Evolutionary conservation across 2,329 filamentous ascomycete genomes (phyloP).

Genomic region (Bipolaris victoriae): DNA sequence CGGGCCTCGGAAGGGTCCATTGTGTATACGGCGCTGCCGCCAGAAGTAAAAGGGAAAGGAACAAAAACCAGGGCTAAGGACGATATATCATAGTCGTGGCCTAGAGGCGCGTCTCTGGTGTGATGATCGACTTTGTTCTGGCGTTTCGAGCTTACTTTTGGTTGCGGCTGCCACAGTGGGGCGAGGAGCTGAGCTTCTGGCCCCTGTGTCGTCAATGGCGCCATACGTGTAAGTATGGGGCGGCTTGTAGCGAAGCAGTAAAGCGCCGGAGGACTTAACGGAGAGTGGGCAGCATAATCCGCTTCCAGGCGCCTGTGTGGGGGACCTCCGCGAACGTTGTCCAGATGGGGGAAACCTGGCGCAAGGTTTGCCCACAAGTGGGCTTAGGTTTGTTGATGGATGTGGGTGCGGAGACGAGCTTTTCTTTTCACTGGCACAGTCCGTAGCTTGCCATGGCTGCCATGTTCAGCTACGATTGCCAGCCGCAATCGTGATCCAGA

Average conservation of each 20-base stretch:
- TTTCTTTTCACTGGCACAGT: conserved; percentile 1
- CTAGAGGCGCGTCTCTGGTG: conserved; percentile 6
- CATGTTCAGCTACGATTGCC: conserved; percentile 6
- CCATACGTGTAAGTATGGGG: conserved; percentile 19
- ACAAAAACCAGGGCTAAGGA: conserved; percentile 32
- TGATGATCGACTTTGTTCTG: conserved; percentile 3
- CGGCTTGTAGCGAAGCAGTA: conserved; percentile 20
- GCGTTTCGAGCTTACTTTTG: conserved; percentile 8
- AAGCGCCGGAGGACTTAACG: conserved; percentile 12
- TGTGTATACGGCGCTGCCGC: conserved; percentile 26
- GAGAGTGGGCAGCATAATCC: conserved; percentile 14
- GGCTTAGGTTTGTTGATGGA: neutral
- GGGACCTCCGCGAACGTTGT: conserved; percentile 13
- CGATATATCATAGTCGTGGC: conserved; percentile 28
- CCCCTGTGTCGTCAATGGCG: conserved; percentile 18
- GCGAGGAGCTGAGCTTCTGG: conserved; percentile 12
- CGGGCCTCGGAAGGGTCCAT: conserved; percentile 44
- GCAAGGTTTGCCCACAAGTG: neutral
- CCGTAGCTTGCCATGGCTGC: conserved; percentile 12
- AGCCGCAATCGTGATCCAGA: conserved; percentile 8
- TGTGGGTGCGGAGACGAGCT: neutral
- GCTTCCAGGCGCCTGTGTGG: conserved; percentile 3
- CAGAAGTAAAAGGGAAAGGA: conserved; percentile 30
- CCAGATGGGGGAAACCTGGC: conserved; percentile 13
- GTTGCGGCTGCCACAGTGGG: conserved; percentile 18